phyloP scores from a whole-genome alignment of 306 rosid genomes.

The Cajanus cajan region DNA sequence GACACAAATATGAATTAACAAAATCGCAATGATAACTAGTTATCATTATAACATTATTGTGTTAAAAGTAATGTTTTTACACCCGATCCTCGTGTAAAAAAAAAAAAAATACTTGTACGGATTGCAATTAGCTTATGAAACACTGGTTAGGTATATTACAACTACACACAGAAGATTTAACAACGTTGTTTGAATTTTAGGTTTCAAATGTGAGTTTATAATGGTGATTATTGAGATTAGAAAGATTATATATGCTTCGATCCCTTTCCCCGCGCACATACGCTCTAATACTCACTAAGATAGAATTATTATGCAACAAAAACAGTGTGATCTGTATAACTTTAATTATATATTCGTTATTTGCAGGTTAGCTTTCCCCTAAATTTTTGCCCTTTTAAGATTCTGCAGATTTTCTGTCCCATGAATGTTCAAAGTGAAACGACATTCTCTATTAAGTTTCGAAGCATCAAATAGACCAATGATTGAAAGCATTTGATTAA shows the following conservation, averaged over 20 bases:
- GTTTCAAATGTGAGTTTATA: background rate
- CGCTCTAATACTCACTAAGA: background rate
- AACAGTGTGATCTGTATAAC: conserved; percentile 23
- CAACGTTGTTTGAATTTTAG: background rate
- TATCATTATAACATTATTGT: background rate
- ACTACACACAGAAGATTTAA: background rate
- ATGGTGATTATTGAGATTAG: background rate
- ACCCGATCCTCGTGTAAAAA: background rate
- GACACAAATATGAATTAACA: background rate
- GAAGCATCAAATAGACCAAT: conserved; percentile 34
- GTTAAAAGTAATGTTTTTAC: background rate
- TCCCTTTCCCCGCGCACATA: background rate
- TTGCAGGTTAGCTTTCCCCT: conserved; percentile 38
- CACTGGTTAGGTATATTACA: background rate
- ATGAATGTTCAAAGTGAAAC: conserved; percentile 47
- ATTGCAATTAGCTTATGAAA: conserved; percentile 1
- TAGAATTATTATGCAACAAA: conserved; percentile 10
- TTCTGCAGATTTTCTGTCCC: conserved; percentile 71
- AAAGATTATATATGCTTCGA: background rate
- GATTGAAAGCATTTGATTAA: conserved; percentile 36
- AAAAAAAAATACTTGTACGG: conserved; percentile 7
- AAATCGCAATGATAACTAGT: background rate
- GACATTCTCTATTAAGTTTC: conserved; percentile 27
- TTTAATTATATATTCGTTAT: conserved; percentile 27
- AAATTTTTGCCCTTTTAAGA: conserved; percentile 52